Evolutionary conservation across 306 rosid genomes (phyloP), one percentile per base, ranked within the genome.

Genomic region (Sophora flavescens): DNA sequence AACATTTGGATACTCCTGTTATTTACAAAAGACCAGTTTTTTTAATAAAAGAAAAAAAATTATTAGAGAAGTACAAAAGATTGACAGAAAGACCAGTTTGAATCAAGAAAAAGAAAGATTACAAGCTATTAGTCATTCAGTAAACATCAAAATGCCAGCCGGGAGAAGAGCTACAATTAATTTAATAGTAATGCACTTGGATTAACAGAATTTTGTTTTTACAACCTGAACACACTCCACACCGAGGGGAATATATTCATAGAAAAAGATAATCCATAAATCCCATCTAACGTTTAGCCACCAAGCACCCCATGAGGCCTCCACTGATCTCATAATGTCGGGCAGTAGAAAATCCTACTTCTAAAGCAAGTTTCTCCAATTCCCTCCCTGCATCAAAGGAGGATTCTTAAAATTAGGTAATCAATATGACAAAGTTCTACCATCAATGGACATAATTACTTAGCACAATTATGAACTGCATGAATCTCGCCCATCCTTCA

Each of bases 281-380:
- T 65, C 32, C 13, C 68, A 48, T 52, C 83, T 80, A 92, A 60
- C 87, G 89, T 26, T 75, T 79, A 59, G 97, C 97, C 36, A 96
- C 97, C 74, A 96, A 84, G 83, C 91, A 91, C 38, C 97, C 99
- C 97, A 91, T 92, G 59, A 96, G 68, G 85, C 97, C 91, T 76
- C 99, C 91, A 41, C 88, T 70, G 63, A 96, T 88, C 86, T 96
- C 99, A 80, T 92, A 91, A 85, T 85, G 92, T 8, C 32, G 74
- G 30, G 92, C 93, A 41, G 80, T 68, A 9, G 98, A 89, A 83
- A 96, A 96, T 60, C 97, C 97, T 15, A 89, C 93, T 70, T 91
- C 91, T 74, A 88, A 70, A 47, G 96, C 96, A 60, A 96, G 91
- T 66, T 86, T 72, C 87, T 92, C 97, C 92, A 91, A 72, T 61